phyloP scores from a whole-genome alignment of 352 stramenopile species.

The Saprolegnia parasitica region DNA sequence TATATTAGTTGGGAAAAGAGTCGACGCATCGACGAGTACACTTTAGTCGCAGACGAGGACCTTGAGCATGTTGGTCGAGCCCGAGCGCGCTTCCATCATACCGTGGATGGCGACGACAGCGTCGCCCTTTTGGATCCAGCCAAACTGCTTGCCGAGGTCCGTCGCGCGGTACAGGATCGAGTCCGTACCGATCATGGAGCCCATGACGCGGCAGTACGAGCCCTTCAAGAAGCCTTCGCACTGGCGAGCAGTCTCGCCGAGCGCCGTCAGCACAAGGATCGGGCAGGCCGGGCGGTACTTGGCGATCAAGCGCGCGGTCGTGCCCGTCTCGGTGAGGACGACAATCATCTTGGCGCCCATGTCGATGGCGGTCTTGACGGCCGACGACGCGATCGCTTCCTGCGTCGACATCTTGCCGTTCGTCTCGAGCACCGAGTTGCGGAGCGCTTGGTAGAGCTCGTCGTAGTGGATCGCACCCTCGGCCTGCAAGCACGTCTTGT shows the following conservation, averaged over 20 bases:
- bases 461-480: constrained; percentile 90
- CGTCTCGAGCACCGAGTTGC: constrained; percentile 65
- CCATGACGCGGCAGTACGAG: constrained; percentile 63
- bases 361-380: constrained; percentile 97
- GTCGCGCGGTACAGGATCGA: constrained; percentile 86
- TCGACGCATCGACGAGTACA: background rate
- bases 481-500: constrained; percentile 87
- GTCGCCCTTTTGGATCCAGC: constrained; percentile 85
- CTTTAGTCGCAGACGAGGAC: constrained; percentile 83
- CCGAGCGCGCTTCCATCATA: constrained; percentile 80
- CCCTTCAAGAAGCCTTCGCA: constrained; percentile 63
- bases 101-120: constrained; percentile 86
- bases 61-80: constrained; percentile 90
- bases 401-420: constrained; percentile 67
- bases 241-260: constrained; percentile 57
- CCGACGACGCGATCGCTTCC: constrained; percentile 95
- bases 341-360: constrained; percentile 96
- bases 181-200: constrained; percentile 87
- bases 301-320: constrained; percentile 89
- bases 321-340: constrained; percentile 94
- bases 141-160: constrained; percentile 81
- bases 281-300: constrained; percentile 91
- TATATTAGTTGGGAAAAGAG: constrained; percentile 7
- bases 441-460: constrained; percentile 73
- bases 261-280: constrained; percentile 79